A percentile compares a stretch with the other conserved stretches of the same genome.
Evolutionary conservation across 2,329 filamentous ascomycete genomes (phyloP).

Genomic region (Hawksworthiomyces lignivorus): DNA sequence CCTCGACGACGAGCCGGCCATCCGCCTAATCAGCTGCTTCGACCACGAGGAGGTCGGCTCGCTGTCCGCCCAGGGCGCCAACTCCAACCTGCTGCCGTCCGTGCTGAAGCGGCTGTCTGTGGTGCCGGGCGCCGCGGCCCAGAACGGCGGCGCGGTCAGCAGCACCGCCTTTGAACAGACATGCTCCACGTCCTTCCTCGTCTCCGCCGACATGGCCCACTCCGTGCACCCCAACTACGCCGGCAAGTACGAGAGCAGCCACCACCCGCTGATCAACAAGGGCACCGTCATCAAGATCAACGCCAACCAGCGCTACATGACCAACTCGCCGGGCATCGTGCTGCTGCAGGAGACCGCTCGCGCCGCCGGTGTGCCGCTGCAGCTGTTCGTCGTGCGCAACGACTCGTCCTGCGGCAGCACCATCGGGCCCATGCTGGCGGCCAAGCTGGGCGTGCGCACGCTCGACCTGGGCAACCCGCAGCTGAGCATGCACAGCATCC

Average conservation of each 20-base stretch:
- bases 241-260: slow-evolving; percentile 82
- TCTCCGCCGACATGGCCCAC: slow-evolving; percentile 97
- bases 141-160: slow-evolving; percentile 49
- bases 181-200: slow-evolving; percentile 79
- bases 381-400: slow-evolving; percentile 94
- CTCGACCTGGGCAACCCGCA: slow-evolving; percentile 92
- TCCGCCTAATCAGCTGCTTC: slow-evolving; percentile 89
- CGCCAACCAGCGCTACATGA: slow-evolving; percentile 93
- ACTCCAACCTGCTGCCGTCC: slow-evolving; percentile 83
- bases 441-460: slow-evolving; percentile 77
- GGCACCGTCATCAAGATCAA: slow-evolving; percentile 97
- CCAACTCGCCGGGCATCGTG: slow-evolving; percentile 91
- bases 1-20: slow-evolving; percentile 60
- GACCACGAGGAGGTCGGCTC: slow-evolving; percentile 98
- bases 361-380: slow-evolving; percentile 69
- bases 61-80: slow-evolving; percentile 82
- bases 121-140: slow-evolving; percentile 39
- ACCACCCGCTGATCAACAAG: slow-evolving; percentile 92
- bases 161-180: slow-evolving; percentile 90
- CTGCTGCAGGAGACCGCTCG: slow-evolving; percentile 81
- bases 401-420: slow-evolving; percentile 92
- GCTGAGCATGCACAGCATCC: slow-evolving; percentile 93
- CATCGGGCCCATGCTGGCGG: slow-evolving; percentile 93
- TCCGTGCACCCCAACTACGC: slow-evolving; percentile 92
- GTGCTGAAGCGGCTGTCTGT: slow-evolving; percentile 81